These are phyloP conservation scores for Diplosphaera chodatii DNA, from an alignment of 139 green algal species.

Conservation along the genomic window DNA sequence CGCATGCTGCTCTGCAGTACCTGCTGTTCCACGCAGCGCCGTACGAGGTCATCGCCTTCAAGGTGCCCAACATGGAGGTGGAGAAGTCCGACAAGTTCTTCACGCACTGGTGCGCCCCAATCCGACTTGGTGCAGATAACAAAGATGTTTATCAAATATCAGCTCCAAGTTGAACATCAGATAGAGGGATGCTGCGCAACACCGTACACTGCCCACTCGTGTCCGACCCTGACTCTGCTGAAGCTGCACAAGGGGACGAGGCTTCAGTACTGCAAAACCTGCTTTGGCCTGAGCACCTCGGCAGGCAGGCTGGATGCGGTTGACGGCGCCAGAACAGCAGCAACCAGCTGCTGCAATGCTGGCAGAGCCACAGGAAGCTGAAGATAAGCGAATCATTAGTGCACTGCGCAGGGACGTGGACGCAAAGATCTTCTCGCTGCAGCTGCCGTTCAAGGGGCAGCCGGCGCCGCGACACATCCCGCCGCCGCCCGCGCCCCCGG, in stretches of 20 bases:
- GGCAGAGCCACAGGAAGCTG: too few relatives aligned
- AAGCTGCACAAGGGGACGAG: too few relatives aligned
- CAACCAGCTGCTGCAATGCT: too few relatives aligned
- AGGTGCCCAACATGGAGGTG: conserved; percentile 87
- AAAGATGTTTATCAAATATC: background rate
- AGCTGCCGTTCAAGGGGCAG: conserved; percentile 68
- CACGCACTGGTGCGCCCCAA: conserved; percentile 69
- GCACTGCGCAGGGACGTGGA: conserved; percentile 68
- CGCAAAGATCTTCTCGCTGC: conserved; percentile 79
- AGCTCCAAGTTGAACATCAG: too few relatives aligned
- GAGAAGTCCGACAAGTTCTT: conserved; percentile 85
- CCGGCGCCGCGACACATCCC: background rate
- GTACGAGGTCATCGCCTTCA: conserved; percentile 97
- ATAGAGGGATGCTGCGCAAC: background rate
- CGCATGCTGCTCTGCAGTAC: conserved; percentile 66
- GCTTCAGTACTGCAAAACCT: too few relatives aligned
- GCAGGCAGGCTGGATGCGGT: too few relatives aligned
- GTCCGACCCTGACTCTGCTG: background rate
- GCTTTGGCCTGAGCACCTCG: too few relatives aligned
- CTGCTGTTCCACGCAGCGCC: conserved; percentile 95
- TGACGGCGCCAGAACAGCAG: too few relatives aligned
- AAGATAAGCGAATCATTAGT: too few relatives aligned
- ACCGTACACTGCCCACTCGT: background rate
- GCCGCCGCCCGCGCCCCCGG: conserved; percentile 11
- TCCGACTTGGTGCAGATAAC: background rate